These are phyloP conservation scores for Annona cherimola DNA, from an alignment of 164 flowering plant species.

Conservation along the genomic window DNA sequence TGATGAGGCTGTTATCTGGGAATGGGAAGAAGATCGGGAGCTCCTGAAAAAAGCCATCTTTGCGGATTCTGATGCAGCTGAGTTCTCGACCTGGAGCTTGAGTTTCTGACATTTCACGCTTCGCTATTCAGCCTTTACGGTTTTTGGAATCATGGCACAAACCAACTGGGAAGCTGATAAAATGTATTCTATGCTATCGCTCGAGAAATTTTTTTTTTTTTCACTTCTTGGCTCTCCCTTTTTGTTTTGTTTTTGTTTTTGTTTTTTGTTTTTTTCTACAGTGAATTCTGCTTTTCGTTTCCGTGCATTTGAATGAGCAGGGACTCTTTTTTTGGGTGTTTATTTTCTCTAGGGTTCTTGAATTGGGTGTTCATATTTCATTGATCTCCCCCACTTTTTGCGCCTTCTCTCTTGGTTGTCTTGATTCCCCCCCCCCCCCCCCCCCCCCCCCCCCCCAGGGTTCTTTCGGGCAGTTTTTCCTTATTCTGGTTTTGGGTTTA, in stretches of 20 bases:
- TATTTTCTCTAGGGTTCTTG: not conserved
- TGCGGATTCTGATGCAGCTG: not conserved
- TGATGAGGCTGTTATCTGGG: not conserved
- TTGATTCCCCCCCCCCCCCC: not conserved
- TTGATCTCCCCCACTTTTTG: not conserved
- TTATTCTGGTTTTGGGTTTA: not conserved
- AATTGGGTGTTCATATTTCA: not conserved
- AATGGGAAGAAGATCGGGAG: slow-evolving; percentile 3
- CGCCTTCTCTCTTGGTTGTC: not conserved
- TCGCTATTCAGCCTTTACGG: slow-evolving; percentile 4
- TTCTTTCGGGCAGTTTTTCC: not conserved
- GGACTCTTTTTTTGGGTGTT: not conserved
- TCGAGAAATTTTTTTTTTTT: not conserved
- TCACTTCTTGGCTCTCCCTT: not conserved
- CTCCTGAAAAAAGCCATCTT: not conserved
- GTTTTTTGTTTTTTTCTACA: not conserved
- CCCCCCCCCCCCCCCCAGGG: not conserved
- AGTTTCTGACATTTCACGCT: slow-evolving; percentile 1
- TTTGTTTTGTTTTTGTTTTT: not conserved
- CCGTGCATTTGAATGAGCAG: not conserved
- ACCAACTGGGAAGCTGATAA: slow-evolving; percentile 63
- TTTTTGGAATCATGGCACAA: slow-evolving; percentile 62
- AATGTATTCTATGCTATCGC: slow-evolving; percentile 15
- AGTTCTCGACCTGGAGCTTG: not conserved
- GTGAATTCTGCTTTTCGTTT: not conserved